These are phyloP conservation scores for Yarrowia sp. DNA, from an alignment of 805 yeast genomes.

Conservation along the genomic window DNA sequence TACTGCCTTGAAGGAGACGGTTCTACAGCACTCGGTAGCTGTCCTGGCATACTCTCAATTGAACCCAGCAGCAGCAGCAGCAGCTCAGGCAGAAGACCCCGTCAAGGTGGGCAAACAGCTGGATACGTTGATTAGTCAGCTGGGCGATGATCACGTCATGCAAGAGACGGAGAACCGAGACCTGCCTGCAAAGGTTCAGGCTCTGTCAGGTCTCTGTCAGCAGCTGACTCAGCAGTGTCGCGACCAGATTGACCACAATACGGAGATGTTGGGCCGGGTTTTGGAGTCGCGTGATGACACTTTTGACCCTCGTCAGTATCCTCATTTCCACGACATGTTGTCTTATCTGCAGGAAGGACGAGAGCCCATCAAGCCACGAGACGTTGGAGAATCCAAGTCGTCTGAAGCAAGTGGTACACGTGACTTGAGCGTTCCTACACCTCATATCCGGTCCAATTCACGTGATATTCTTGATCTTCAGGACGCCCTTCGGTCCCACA, in stretches of 20 bases:
- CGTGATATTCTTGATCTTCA: constrained; percentile 33
- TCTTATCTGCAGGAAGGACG: not conserved
- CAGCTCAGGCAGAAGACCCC: constrained; percentile 5
- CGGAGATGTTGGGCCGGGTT: constrained; percentile 2
- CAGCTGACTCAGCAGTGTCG: constrained; percentile 22
- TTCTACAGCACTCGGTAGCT: constrained; percentile 23
- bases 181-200: not conserved
- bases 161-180: not conserved
- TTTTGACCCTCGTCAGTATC: constrained; percentile 4
- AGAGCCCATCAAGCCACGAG: not conserved
- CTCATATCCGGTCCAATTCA: not conserved
- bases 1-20: not conserved
- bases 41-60: constrained; percentile 24
- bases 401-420: not conserved
- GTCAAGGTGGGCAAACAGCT: not conserved
- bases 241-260: not conserved
- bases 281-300: not conserved
- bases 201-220: not conserved
- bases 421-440: not conserved
- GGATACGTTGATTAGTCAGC: constrained; percentile 1
- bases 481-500: constrained; percentile 30
- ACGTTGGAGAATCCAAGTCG: not conserved
- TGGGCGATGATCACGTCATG: not conserved
- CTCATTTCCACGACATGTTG: constrained; percentile 17
- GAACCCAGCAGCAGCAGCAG: constrained; percentile 16